These are phyloP conservation scores for Backusella circina DNA, from an alignment of 192 early-diverging fungal genomes.

Conservation along the genomic window DNA sequence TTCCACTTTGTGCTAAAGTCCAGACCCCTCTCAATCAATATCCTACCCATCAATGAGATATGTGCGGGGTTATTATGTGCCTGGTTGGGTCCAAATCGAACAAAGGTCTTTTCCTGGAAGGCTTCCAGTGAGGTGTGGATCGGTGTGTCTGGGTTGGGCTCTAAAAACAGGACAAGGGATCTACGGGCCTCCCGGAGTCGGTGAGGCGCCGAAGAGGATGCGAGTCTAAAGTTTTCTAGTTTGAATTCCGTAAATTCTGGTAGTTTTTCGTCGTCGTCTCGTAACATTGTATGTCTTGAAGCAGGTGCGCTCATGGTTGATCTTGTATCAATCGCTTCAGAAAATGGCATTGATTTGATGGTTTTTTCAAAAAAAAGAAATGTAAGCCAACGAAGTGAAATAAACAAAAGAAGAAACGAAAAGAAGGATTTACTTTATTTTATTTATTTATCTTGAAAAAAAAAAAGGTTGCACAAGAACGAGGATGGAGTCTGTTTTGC, in stretches of 20 bases:
- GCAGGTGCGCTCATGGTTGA: not conserved
- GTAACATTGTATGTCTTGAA: not conserved
- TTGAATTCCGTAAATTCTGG: slow-evolving; percentile 26
- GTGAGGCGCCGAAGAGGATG: slow-evolving; percentile 16
- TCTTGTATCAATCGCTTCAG: slow-evolving; percentile 6
- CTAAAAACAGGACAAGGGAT: slow-evolving; percentile 23
- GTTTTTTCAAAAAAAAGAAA: too few relatives aligned
- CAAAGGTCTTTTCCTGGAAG: slow-evolving; percentile 29
- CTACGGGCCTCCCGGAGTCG: slow-evolving; percentile 23
- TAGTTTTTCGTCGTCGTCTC: not conserved
- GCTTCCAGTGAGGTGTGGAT: slow-evolving; percentile 20
- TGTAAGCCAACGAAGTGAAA: not conserved
- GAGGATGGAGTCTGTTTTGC: not conserved
- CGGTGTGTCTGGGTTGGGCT: slow-evolving; percentile 12
- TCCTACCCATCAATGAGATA: slow-evolving; percentile 17
- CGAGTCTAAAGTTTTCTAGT: slow-evolving; percentile 12
- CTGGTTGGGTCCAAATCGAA: slow-evolving; percentile 33
- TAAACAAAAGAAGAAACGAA: not conserved
- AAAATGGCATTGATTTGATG: slow-evolving; percentile 1
- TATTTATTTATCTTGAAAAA: slow-evolving; percentile 1
- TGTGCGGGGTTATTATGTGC: slow-evolving; percentile 29
- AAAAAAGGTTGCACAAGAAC: slow-evolving; percentile 1
- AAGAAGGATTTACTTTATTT: not conserved
- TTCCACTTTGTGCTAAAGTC: slow-evolving; percentile 26
- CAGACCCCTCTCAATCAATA: slow-evolving; percentile 20